Evolutionary conservation across 1,284 basidiomycete genomes (phyloP).

Genomic region (Cryptococcus sp.): DNA sequence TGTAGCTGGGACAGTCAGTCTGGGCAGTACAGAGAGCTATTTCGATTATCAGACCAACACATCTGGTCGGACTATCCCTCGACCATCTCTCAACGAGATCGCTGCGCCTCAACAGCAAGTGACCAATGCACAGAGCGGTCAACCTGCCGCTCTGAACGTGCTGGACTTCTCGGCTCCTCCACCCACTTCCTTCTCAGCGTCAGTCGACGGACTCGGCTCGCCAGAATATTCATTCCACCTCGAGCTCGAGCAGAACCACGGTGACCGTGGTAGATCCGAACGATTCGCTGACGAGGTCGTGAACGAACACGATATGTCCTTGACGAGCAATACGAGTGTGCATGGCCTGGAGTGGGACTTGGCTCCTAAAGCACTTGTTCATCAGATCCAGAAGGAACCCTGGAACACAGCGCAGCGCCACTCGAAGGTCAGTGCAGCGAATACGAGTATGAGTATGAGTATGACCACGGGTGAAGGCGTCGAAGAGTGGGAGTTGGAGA

Average conservation of each 20-base stretch:
- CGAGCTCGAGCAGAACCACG: neutral
- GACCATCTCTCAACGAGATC: neutral
- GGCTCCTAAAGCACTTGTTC: neutral
- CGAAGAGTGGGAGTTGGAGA: slow-evolving; percentile 30
- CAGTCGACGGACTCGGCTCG: neutral
- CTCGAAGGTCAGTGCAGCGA: neutral
- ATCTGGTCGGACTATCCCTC: neutral
- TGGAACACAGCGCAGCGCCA: no score
- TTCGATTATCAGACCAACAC: neutral
- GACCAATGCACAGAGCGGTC: neutral
- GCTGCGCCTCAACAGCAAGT: neutral
- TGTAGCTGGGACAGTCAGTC: no score
- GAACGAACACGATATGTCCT: neutral
- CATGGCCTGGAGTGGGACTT: neutral
- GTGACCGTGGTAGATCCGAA: neutral
- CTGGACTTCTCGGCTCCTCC: neutral
- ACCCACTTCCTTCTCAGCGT: neutral
- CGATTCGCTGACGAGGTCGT: neutral
- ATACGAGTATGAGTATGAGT: slow-evolving; percentile 4
- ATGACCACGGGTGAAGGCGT: slow-evolving; percentile 19
- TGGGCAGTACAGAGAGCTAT: neutral
- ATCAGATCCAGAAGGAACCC: neutral
- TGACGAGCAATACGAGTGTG: no score
- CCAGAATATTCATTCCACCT: neutral
- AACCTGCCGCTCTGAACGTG: neutral